phyloP scores from a whole-genome alignment of 805 yeast species.

The Saturnispora saitoi region DNA sequence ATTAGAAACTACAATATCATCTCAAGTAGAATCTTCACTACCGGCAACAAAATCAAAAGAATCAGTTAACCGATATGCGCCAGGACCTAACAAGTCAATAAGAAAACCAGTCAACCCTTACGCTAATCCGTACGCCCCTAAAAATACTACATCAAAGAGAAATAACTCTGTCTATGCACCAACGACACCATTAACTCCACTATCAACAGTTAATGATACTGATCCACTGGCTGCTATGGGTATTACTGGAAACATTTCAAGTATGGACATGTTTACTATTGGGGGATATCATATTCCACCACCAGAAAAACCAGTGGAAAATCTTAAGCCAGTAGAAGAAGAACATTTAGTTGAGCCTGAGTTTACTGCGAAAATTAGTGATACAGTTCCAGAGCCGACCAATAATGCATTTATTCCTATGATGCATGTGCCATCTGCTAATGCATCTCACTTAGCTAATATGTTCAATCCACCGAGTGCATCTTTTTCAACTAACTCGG shows the following conservation, averaged over 20 bases:
- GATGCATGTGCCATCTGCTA: conserved; percentile 1
- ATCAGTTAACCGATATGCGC: conserved; percentile 2
- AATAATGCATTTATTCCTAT: background rate
- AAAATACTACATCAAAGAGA: background rate
- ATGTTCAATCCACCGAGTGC: conserved; percentile 25
- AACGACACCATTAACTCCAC: background rate
- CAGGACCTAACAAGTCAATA: background rate
- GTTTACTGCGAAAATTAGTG: background rate
- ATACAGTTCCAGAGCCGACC: background rate
- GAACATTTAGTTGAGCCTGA: background rate
- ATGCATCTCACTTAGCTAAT: conserved; percentile 14
- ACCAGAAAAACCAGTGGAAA: conserved; percentile 3
- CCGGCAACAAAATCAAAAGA: background rate
- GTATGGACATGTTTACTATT: conserved; percentile 25
- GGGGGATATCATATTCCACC: conserved; percentile 27
- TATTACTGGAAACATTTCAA: conserved; percentile 12
- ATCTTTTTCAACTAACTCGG: background rate
- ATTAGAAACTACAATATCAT: background rate
- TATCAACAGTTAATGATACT: background rate
- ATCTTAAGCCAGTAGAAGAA: background rate
- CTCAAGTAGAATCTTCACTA: background rate
- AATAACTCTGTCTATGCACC: conserved; percentile 4
- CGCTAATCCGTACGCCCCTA: conserved; percentile 10
- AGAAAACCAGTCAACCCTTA: conserved; percentile 4
- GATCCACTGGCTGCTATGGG: conserved; percentile 9